A percentile compares a stretch with the other conserved stretches of the same genome.
Conservation (phyloP, 73 alveolate species). For the Paramecium biaurelia region DNA sequence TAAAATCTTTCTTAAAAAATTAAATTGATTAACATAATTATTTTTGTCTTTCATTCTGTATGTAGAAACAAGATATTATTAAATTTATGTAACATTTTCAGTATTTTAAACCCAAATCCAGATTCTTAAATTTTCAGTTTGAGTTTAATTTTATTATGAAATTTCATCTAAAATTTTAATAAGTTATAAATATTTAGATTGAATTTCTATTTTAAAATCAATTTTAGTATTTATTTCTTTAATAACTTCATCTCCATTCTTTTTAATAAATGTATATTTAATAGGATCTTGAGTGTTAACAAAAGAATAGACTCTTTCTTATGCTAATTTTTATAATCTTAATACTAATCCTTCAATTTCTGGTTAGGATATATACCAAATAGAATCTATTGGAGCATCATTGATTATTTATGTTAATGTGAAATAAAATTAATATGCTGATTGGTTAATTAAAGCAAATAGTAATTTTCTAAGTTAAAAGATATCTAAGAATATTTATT, state of each 20-base stretch:
- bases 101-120: slow-evolving; percentile 40
- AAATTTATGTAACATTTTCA: neutral
- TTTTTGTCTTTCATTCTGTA: slow-evolving; percentile 15
- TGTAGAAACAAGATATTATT: neutral
- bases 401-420: neutral
- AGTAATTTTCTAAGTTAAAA: neutral
- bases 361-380: slow-evolving; percentile 8
- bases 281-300: neutral
- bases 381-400: slow-evolving; percentile 15
- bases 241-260: neutral
- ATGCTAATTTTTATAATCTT: neutral
- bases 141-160: neutral
- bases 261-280: neutral
- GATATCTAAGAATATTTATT: neutral
- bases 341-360: neutral
- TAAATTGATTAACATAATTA: neutral
- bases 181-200: neutral
- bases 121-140: neutral
- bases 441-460: neutral
- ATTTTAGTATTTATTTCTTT: slow-evolving; percentile 11
- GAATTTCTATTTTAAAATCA: neutral
- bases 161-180: neutral
- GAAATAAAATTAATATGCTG: neutral
- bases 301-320: neutral
- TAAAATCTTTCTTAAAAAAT: slow-evolving; percentile 10